phyloP scores from a whole-genome alignment of 2,329 filamentous ascomycete species.

The Aureobasidium sp. region DNA sequence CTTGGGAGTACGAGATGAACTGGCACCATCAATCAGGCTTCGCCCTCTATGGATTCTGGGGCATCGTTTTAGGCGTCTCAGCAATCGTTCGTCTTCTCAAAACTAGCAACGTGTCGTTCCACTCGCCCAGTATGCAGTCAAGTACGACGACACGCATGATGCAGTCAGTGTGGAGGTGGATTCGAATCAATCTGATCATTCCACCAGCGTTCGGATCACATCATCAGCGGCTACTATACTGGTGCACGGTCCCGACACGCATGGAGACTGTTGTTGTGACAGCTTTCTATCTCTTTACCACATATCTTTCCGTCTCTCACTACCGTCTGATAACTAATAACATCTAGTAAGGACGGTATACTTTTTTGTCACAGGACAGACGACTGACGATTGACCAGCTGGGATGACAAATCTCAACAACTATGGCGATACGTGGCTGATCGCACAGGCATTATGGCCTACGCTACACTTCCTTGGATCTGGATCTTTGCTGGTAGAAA shows the following conservation, averaged over 20 bases:
- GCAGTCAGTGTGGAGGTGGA: conserved; percentile 18
- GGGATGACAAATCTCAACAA: conserved; percentile 28
- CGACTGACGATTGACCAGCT: conserved; percentile 13
- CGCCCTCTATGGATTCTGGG: conserved; percentile 9
- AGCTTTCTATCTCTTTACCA: conserved; percentile 37
- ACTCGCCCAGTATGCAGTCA: not conserved
- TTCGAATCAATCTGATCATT: conserved; percentile 32
- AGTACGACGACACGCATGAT: not conserved
- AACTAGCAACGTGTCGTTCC: too few relatives aligned
- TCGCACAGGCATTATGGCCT: conserved; percentile 54
- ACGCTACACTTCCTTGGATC: conserved; percentile 54
- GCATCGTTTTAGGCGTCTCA: not conserved
- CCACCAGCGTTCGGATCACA: conserved; percentile 36
- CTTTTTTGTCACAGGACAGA: not conserved
- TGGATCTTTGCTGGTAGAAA: conserved; percentile 62
- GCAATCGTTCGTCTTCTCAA: not conserved
- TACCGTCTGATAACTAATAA: conserved; percentile 40
- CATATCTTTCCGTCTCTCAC: conserved; percentile 34
- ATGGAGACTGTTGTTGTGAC: conserved; percentile 38
- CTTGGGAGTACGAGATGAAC: conserved; percentile 8
- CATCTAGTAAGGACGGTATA: conserved; percentile 34
- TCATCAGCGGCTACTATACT: conserved; percentile 33
- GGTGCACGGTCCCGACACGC: conserved; percentile 40
- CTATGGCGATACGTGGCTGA: conserved; percentile 51
- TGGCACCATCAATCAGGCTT: conserved; percentile 1